Conservation (phyloP, 306 rosid species). For the Medicago lupulina region DNA sequence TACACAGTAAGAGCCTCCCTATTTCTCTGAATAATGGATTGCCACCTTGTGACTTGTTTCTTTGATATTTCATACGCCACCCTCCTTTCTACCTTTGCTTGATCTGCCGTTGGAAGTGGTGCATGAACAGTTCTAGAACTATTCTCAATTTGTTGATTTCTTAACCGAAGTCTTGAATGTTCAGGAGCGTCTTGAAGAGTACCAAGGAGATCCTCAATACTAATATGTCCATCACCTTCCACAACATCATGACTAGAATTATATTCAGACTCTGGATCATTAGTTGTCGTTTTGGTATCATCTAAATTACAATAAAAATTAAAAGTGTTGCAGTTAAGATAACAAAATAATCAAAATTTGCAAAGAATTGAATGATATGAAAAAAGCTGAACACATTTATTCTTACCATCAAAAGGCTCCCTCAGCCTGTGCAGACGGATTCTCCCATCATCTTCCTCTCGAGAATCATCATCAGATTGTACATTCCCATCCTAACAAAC, state of each 20-base stretch:
- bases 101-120: constrained; percentile 73
- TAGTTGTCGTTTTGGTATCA: constrained; percentile 70
- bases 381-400: constrained; percentile 7
- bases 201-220: constrained; percentile 65
- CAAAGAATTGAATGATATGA: not conserved
- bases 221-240: constrained; percentile 72
- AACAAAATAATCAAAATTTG: not conserved
- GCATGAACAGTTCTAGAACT: constrained; percentile 56
- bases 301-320: constrained; percentile 45
- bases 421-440: constrained; percentile 43
- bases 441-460: constrained; percentile 58
- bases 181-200: constrained; percentile 71
- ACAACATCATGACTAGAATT: constrained; percentile 76
- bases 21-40: no score
- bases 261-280: constrained; percentile 91
- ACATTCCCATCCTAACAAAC: constrained; percentile 75
- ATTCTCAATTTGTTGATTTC: constrained; percentile 49
- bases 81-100: constrained; percentile 68
- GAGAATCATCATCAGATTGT: constrained; percentile 58
- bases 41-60: constrained; percentile 61
- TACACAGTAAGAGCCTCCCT: no score
- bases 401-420: constrained; percentile 57
- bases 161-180: constrained; percentile 68
- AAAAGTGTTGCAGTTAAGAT: not conserved
- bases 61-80: constrained; percentile 66